These are phyloP conservation scores for Pseudoturritis turrita DNA, from an alignment of 345 rosid genomes.

Conservation along the genomic window DNA sequence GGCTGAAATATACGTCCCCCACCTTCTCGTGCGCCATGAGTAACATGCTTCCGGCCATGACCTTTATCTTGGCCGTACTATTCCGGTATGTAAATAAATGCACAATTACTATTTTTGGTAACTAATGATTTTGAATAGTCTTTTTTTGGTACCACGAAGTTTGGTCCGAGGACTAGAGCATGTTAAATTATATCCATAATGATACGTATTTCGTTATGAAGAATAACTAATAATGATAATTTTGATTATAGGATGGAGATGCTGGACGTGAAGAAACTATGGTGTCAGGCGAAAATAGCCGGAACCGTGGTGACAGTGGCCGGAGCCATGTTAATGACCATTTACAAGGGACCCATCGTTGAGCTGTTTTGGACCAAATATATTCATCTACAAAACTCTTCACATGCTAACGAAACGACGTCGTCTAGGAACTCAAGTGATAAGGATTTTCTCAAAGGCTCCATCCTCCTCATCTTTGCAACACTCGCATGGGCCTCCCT, in stretches of 20 bases:
- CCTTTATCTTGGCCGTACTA: constrained; percentile 75
- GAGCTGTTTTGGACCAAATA: constrained; percentile 62
- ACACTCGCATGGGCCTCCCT: constrained; percentile 55
- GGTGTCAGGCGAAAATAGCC: constrained; percentile 63
- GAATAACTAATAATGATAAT: not conserved
- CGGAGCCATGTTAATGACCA: constrained; percentile 86
- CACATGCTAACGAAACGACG: constrained; percentile 10
- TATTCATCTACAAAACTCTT: constrained; percentile 16
- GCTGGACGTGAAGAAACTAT: constrained; percentile 49
- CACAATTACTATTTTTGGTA: not conserved
- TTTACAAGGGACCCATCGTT: constrained; percentile 51
- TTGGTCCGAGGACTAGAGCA: too few relatives aligned
- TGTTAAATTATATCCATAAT: too few relatives aligned
- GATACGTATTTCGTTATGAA: too few relatives aligned
- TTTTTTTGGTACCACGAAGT: too few relatives aligned
- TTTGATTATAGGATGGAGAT: constrained; percentile 55
- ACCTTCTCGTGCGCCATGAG: constrained; percentile 71
- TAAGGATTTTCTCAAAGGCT: constrained; percentile 56
- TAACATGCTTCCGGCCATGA: constrained; percentile 76
- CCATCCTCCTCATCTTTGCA: constrained; percentile 43
- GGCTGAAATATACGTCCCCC: constrained; percentile 77
- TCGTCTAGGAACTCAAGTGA: constrained; percentile 20
- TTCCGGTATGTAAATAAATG: constrained; percentile 39
- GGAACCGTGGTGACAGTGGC: constrained; percentile 79
- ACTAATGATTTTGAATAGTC: not conserved